Percentiles rank a stretch among this genome's conserved stretches.
These are phyloP conservation scores for Boletus smithii DNA, from an alignment of 1,284 basidiomycete genomes.

Conservation along the genomic window DNA sequence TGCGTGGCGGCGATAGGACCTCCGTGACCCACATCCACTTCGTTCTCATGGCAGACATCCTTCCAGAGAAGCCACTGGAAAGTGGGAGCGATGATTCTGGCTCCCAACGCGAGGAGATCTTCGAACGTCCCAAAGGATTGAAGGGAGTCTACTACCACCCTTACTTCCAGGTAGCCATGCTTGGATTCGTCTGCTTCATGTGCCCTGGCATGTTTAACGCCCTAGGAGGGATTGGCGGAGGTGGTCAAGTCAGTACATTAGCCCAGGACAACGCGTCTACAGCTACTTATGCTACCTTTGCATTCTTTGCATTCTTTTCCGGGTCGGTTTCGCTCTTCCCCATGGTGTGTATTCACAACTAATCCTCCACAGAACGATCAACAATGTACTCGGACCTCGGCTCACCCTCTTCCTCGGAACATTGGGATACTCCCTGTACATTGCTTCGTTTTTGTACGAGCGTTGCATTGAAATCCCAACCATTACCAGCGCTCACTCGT, in stretches of 20 bases:
- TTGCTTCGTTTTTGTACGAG: conserved; percentile 66
- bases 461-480: background rate
- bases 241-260: conserved; percentile 59
- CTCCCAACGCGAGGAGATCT: conserved; percentile 20
- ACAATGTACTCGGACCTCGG: conserved; percentile 74
- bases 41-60: conserved; percentile 17
- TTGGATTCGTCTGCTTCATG: conserved; percentile 45
- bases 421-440: conserved; percentile 69
- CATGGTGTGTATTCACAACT: background rate
- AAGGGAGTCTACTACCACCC: conserved; percentile 38
- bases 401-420: conserved; percentile 71
- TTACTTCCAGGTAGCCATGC: conserved; percentile 36
- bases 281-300: conserved; percentile 69
- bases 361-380: conserved; percentile 52
- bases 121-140: conserved; percentile 32
- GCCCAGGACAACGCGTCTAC: conserved; percentile 64
- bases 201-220: conserved; percentile 36
- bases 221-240: conserved; percentile 58
- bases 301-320: conserved; percentile 47
- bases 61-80: conserved; percentile 20
- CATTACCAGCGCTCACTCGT: background rate
- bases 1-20: background rate
- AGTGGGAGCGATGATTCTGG: conserved; percentile 24
- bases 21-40: background rate
- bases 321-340: conserved; percentile 23